Evolutionary conservation across 371 early-diverging fungal species (phyloP).

Genomic region (Amoeboaphelidium protococcarum): DNA sequence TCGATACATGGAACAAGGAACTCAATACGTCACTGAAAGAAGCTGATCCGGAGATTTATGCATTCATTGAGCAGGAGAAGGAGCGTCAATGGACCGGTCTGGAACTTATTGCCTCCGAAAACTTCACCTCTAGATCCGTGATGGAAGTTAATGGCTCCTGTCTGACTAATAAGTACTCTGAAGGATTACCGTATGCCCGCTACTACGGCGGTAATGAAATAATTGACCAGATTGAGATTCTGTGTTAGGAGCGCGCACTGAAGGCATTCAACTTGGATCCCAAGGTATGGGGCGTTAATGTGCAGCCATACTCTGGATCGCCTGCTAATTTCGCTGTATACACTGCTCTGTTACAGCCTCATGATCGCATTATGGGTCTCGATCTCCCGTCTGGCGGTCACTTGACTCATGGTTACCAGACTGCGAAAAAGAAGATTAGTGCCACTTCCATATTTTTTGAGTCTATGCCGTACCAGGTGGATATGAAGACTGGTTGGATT

Average conservation of each 20-base stretch:
- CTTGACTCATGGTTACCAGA: slow-evolving; percentile 16
- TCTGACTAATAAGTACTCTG: slow-evolving; percentile 16
- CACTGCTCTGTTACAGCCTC: slow-evolving; percentile 10
- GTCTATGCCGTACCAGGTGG: slow-evolving; percentile 10
- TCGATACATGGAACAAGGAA: background rate
- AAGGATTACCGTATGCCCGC: slow-evolving; percentile 11
- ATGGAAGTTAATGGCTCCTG: slow-evolving; percentile 9
- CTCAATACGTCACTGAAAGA: slow-evolving; percentile 2
- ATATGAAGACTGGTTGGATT: slow-evolving; percentile 8
- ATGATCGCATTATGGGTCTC: slow-evolving; percentile 16
- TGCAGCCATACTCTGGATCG: slow-evolving; percentile 14
- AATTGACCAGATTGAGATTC: slow-evolving; percentile 12
- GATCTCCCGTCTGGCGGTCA: slow-evolving; percentile 16
- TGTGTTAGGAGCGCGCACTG: slow-evolving; percentile 11
- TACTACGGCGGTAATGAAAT: slow-evolving; percentile 17
- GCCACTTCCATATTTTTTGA: slow-evolving; percentile 12
- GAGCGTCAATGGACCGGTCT: slow-evolving; percentile 10
- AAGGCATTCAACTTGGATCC: slow-evolving; percentile 10
- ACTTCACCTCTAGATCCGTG: slow-evolving; percentile 11
- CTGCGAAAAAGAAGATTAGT: slow-evolving; percentile 11
- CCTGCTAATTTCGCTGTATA: slow-evolving; percentile 16
- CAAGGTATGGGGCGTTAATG: slow-evolving; percentile 14
- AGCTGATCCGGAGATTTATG: slow-evolving; percentile 10
- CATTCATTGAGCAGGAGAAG: slow-evolving; percentile 9
- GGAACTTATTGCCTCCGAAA: slow-evolving; percentile 13